These are phyloP conservation scores for Aureobasidium namibiae DNA, from an alignment of 2,329 filamentous ascomycete species.

Conservation along the genomic window DNA sequence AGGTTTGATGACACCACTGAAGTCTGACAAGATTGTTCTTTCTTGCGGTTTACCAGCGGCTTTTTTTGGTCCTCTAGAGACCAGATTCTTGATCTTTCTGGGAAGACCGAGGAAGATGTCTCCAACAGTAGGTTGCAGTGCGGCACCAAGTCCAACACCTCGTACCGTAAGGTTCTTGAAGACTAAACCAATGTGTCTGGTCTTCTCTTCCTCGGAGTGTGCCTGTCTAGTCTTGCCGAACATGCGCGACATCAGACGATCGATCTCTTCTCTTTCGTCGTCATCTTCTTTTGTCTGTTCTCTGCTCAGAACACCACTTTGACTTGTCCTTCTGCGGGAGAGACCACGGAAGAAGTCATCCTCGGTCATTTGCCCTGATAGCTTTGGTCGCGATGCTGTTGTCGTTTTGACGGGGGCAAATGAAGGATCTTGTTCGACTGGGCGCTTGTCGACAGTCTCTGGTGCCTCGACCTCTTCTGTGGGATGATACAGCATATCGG, in stretches of 20 bases:
- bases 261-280: slow-evolving; percentile 46
- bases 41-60: slow-evolving; percentile 46
- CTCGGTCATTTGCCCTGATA: slow-evolving; percentile 31
- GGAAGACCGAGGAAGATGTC: slow-evolving; percentile 56
- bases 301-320: slow-evolving; percentile 22
- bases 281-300: slow-evolving; percentile 16
- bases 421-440: background rate
- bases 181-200: slow-evolving; percentile 58
- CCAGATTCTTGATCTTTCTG: slow-evolving; percentile 44
- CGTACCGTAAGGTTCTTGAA: slow-evolving; percentile 58
- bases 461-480: slow-evolving; percentile 17
- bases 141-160: slow-evolving; percentile 52
- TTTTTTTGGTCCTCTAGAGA: slow-evolving; percentile 35
- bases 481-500: slow-evolving; percentile 11
- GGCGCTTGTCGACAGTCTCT: background rate
- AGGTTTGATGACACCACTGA: slow-evolving; percentile 51
- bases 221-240: slow-evolving; percentile 58
- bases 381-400: background rate
- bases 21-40: slow-evolving; percentile 49
- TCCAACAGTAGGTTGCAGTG: slow-evolving; percentile 51
- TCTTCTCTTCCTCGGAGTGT: slow-evolving; percentile 61
- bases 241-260: slow-evolving; percentile 60
- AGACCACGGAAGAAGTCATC: slow-evolving; percentile 45
- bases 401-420: slow-evolving; percentile 1
- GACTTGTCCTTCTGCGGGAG: slow-evolving; percentile 41